phyloP scores from a whole-genome alignment of 371 early-diverging fungal genomes.

The Basidiobolus meristosporus region DNA sequence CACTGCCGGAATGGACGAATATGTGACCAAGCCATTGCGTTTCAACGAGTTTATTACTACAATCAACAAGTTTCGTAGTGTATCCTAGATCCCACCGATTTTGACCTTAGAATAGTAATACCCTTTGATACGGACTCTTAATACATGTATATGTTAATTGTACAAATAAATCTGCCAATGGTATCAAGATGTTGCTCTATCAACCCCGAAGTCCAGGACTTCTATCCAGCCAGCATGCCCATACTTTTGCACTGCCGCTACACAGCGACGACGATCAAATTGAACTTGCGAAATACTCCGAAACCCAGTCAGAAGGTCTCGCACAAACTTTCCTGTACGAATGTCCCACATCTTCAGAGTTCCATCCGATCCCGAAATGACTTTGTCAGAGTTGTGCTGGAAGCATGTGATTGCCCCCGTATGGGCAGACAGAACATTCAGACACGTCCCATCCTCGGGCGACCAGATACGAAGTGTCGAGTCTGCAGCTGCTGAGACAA shows the following conservation, averaged over 20 bases:
- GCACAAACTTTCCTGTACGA: too few relatives aligned
- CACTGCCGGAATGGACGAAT: constrained; percentile 57
- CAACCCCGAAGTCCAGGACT: constrained; percentile 30
- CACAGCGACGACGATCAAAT: constrained; percentile 69
- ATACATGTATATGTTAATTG: too few relatives aligned
- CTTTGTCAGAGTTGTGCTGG: constrained; percentile 73
- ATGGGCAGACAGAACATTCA: constrained; percentile 45
- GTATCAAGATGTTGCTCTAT: too few relatives aligned
- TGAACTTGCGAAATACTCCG: constrained; percentile 84
- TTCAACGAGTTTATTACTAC: constrained; percentile 35
- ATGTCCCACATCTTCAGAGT: constrained; percentile 87
- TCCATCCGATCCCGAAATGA: constrained; percentile 84
- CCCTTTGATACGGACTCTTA: too few relatives aligned
- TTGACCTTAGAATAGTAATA: too few relatives aligned
- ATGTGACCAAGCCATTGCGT: constrained; percentile 46
- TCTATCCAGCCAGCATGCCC: constrained; percentile 21
- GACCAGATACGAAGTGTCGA: constrained; percentile 87
- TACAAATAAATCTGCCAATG: too few relatives aligned
- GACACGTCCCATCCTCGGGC: constrained; percentile 45
- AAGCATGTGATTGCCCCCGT: constrained; percentile 87
- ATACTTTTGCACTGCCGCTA: constrained; percentile 70
- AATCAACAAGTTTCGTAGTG: constrained; percentile 39
- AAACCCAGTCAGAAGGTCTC: constrained; percentile 53
- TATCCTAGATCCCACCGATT: too few relatives aligned
- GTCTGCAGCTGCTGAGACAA: constrained; percentile 92